Evolutionary conservation across 192 early-diverging fungal species (phyloP).

Genomic region (Rhizophagus prolifer): DNA sequence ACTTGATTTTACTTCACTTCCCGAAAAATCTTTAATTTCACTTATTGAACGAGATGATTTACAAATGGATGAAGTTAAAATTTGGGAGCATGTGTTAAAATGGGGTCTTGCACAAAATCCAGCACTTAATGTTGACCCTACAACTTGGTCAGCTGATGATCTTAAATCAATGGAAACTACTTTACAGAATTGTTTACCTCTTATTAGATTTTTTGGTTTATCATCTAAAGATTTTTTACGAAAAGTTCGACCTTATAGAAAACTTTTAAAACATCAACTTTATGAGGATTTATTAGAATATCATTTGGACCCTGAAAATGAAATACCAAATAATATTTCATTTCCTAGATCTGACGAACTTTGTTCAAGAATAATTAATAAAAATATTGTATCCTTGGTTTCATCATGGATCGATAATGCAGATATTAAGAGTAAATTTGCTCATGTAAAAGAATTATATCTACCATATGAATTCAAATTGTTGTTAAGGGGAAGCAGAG

Average conservation of each 20-base stretch:
- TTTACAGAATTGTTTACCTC: neutral
- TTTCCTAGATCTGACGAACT: neutral
- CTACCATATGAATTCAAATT: neutral
- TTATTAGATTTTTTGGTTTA: constrained; percentile 8
- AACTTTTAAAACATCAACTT: neutral
- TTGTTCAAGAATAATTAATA: neutral
- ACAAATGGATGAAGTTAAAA: constrained; percentile 10
- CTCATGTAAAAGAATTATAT: neutral
- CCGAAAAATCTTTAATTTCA: neutral
- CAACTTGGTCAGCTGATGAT: neutral
- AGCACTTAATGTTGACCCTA: neutral
- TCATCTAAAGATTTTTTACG: neutral
- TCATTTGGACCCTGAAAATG: neutral
- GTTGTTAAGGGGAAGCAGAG: neutral
- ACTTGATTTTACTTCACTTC: neutral
- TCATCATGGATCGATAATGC: neutral
- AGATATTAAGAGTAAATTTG: neutral
- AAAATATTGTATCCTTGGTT: neutral
- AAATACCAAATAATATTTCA: neutral
- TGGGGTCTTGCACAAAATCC: constrained; percentile 14
- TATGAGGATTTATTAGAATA: neutral
- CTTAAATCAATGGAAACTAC: neutral
- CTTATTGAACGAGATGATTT: constrained; percentile 1
- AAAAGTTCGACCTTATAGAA: neutral
- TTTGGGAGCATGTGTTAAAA: constrained; percentile 17